Evolutionary conservation across 768 basidiomycete species (phyloP).

Genomic region (Rhizopogon salebrosus): DNA sequence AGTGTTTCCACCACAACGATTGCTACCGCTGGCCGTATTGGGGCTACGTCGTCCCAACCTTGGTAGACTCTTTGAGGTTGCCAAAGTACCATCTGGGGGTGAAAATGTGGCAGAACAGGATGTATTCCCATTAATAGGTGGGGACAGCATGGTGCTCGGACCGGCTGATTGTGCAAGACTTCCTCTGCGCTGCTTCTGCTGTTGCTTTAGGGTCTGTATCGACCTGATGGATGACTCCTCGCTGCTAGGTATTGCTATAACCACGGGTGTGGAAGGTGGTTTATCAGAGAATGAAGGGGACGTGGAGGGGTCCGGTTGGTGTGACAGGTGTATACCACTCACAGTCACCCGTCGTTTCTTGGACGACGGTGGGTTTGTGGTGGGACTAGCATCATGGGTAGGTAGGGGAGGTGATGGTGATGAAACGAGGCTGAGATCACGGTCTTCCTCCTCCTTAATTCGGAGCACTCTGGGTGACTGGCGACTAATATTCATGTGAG

Average conservation of each 20-base stretch:
- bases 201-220: slow-evolving; percentile 59
- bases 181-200: slow-evolving; percentile 67
- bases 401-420: slow-evolving; percentile 29
- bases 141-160: slow-evolving; percentile 22
- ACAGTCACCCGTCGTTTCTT: slow-evolving; percentile 73
- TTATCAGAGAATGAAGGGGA: slow-evolving; percentile 34
- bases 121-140: slow-evolving; percentile 14
- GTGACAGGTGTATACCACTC: slow-evolving; percentile 39
- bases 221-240: slow-evolving; percentile 59
- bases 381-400: slow-evolving; percentile 23
- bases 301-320: slow-evolving; percentile 51
- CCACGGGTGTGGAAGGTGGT: slow-evolving; percentile 53
- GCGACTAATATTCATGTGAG: slow-evolving; percentile 27
- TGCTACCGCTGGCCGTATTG: slow-evolving; percentile 17
- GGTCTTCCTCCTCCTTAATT: slow-evolving; percentile 64
- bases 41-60: slow-evolving; percentile 36
- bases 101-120: slow-evolving; percentile 23
- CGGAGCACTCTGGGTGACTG: slow-evolving; percentile 41
- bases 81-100: slow-evolving; percentile 18
- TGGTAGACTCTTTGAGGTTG: slow-evolving; percentile 21
- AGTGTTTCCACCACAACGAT: slow-evolving; percentile 22
- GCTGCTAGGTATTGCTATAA: slow-evolving; percentile 54
- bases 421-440: slow-evolving; percentile 35
- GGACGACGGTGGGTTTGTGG: slow-evolving; percentile 34
- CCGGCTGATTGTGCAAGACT: slow-evolving; percentile 37